phyloP scores from a whole-genome alignment of 1,284 basidiomycete genomes.

The Rhizoctonia solani region DNA sequence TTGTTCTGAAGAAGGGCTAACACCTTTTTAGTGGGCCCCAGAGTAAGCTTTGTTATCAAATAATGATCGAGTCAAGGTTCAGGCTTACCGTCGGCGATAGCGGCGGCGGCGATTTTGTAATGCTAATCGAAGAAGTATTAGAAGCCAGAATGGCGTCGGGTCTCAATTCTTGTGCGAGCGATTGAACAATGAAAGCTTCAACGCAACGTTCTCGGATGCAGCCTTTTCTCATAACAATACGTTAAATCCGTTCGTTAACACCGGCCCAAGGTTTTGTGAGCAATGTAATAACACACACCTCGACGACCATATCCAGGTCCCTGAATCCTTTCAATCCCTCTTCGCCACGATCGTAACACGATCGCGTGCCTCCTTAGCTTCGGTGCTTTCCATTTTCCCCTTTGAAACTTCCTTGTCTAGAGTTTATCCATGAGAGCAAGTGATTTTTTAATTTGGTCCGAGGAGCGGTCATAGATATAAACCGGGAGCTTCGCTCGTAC shows the following conservation, averaged over 20 bases:
- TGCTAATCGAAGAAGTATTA: conserved; percentile 93
- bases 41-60: no score
- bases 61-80: no score
- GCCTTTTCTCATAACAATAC: conserved; percentile 56
- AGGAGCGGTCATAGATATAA: conserved; percentile 68
- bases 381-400: conserved; percentile 67
- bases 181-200: conserved; percentile 84
- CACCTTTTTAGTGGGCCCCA: no score
- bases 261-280: no score
- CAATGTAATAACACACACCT: conserved; percentile 56
- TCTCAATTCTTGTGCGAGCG: conserved; percentile 68
- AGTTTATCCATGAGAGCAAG: conserved; percentile 77
- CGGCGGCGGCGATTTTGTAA: conserved; percentile 87
- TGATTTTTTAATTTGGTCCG: conserved; percentile 69
- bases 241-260: background rate
- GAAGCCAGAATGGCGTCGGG: conserved; percentile 83
- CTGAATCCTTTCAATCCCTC: conserved; percentile 59
- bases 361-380: conserved; percentile 73
- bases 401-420: conserved; percentile 84
- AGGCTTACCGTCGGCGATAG: conserved; percentile 65
- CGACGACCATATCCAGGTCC: conserved; percentile 88
- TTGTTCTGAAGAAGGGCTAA: conserved; percentile 61
- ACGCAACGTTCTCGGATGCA: conserved; percentile 80
- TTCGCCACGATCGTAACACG: conserved; percentile 60
- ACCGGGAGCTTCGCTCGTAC: conserved; percentile 78